phyloP scores from a whole-genome alignment of 345 rosid genomes.

The Orychophragmus violaceus region DNA sequence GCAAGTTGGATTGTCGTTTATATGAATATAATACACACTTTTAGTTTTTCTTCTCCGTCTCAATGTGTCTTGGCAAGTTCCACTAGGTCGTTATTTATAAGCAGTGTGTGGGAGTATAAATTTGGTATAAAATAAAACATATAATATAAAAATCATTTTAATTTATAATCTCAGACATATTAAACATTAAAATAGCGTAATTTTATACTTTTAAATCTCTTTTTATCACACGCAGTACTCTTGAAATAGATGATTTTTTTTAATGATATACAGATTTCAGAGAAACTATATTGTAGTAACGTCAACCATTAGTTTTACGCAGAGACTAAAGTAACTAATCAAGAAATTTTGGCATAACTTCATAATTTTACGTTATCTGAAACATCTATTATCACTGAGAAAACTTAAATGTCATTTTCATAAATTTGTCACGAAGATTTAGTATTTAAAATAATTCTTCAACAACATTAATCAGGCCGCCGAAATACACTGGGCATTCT shows the following conservation, averaged over 20 bases:
- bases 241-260: neutral
- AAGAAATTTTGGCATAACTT: neutral
- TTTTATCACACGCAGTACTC: neutral
- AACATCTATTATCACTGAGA: neutral
- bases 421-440: neutral
- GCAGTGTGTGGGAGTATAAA: too few species aligned
- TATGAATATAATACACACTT: neutral
- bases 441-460: neutral
- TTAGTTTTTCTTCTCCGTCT: neutral
- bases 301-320: neutral
- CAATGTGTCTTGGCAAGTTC: neutral
- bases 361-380: neutral
- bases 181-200: neutral
- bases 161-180: neutral
- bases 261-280: neutral
- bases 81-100: neutral
- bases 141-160: neutral
- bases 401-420: neutral
- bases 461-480: conserved; percentile 8
- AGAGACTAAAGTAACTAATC: neutral
- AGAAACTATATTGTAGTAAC: neutral
- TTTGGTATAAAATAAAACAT: too few species aligned
- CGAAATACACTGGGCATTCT: neutral
- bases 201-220: neutral
- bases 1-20: neutral